Evolutionary conservation across 1,284 basidiomycete genomes (phyloP).

Genomic region (Ganoderma sp.): DNA sequence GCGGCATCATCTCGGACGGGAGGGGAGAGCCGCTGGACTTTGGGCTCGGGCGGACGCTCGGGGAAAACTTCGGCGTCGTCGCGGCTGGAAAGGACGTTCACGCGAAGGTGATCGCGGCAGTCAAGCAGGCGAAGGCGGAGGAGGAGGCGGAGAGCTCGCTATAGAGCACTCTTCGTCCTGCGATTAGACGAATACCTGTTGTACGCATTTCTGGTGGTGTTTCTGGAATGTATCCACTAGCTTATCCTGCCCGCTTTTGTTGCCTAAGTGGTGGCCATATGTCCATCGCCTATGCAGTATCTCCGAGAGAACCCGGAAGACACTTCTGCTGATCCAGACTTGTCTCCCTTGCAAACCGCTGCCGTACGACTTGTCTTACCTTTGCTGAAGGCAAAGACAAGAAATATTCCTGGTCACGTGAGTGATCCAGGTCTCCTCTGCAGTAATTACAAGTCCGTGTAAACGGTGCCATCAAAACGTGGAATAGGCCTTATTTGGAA

Average conservation of each 20-base stretch:
- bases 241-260: too few species aligned
- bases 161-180: not conserved
- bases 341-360: too few species aligned
- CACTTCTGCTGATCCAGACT: too few species aligned
- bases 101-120: conserved; percentile 72
- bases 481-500: not conserved
- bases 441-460: not conserved
- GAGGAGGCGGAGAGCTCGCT: conserved; percentile 41
- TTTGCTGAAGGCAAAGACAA: too few species aligned
- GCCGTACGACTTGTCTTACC: too few species aligned
- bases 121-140: conserved; percentile 67
- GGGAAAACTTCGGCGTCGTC: conserved; percentile 88
- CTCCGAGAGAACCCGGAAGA: too few species aligned
- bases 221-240: not conserved
- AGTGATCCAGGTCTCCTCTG: not conserved
- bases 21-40: conserved; percentile 85
- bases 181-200: not conserved
- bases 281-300: too few species aligned
- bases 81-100: conserved; percentile 78
- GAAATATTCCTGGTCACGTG: not conserved
- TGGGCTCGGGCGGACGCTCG: conserved; percentile 84
- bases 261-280: too few species aligned
- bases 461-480: not conserved
- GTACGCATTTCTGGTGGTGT: not conserved
- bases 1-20: conserved; percentile 86